Evolutionary conservation across 495 filamentous ascomycete species (phyloP), one percentile per base, ranked within the genome.

Genomic region (Aspergillus egyptiacus): DNA sequence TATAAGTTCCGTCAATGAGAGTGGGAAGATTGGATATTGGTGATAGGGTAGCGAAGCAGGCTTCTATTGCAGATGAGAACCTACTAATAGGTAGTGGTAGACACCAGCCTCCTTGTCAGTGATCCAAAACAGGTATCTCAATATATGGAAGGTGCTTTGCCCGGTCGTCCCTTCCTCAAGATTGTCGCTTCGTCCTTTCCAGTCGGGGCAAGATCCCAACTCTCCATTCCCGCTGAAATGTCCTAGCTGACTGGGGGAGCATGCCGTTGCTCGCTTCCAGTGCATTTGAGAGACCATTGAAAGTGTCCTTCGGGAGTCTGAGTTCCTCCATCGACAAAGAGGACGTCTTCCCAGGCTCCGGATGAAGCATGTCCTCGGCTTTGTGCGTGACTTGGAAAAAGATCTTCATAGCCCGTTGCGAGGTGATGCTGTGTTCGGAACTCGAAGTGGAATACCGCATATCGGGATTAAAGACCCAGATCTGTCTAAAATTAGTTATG

Each of bases 391-490:
- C 52, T 28, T 77, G 77, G 53, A 80, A 87, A 23, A 87, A 73
- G 2, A 87, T 69, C 50, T 87, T 89, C 63, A 86, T 76, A 3
- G 81, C 85, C n/a, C 70, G 65, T 39, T 70, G 68, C 18, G 68
- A 55, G 17, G 57, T 51, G 20, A 71, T 57, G 15, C 47, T 61
- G 20, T 64, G 53, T 1, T 61, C 52, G 3, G 56, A 10, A 24
- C 64, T 69, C 0, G 77, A 74, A 14, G 74, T 79, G 11, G 77
- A 77, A 54, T 85, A 91, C 6, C 71, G 66, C 19, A 89, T 74
- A 53, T 84, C 74, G 15, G 77, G 76, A 48, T 84, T 89, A 53
- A 91, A 84, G 9, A 86, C 72, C 87, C 87, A 91, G 17, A 73
- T 62, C 68, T 76, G 41, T 19, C 42, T 51, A 58, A 63, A 51